A percentile compares a stretch with the other conserved stretches of the same genome.
Evolutionary conservation across 1,284 basidiomycete genomes (phyloP).

Genomic region (Boletus calvinii): DNA sequence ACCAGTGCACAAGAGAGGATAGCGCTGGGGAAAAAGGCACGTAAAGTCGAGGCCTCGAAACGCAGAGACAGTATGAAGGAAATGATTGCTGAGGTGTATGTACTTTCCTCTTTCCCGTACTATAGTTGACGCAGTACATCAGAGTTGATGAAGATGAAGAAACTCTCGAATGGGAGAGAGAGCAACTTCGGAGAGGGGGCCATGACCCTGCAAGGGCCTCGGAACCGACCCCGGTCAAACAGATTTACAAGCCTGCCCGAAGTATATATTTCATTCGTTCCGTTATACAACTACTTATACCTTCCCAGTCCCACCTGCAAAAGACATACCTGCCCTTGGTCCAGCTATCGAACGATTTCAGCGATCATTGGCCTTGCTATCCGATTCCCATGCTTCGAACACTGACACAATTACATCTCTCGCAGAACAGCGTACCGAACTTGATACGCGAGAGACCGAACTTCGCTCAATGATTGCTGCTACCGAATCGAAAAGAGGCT

Average conservation of each 20-base stretch:
- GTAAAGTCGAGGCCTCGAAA: conserved; percentile 71
- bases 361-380: conserved; percentile 64
- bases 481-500: conserved; percentile 82
- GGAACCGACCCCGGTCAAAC: conserved; percentile 41
- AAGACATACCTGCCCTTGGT: conserved; percentile 57
- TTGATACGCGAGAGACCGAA: conserved; percentile 77
- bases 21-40: conserved; percentile 83
- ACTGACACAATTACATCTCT: conserved; percentile 61
- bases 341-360: conserved; percentile 58
- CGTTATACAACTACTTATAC: conserved; percentile 15
- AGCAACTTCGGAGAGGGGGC: conserved; percentile 80
- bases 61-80: conserved; percentile 78
- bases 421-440: conserved; percentile 63
- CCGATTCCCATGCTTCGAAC: conserved; percentile 68
- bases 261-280: conserved; percentile 50
- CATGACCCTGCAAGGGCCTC: conserved; percentile 36
- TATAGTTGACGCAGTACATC: conserved; percentile 17
- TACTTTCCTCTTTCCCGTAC: conserved; percentile 17
- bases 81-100: conserved; percentile 84
- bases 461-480: conserved; percentile 76
- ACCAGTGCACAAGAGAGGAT: conserved; percentile 87
- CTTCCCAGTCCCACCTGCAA: conserved; percentile 56
- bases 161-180: conserved; percentile 86
- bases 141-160: conserved; percentile 89
- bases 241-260: conserved; percentile 69